Conservation (phyloP, 805 yeast species). For the Saturnispora besseyi region DNA sequence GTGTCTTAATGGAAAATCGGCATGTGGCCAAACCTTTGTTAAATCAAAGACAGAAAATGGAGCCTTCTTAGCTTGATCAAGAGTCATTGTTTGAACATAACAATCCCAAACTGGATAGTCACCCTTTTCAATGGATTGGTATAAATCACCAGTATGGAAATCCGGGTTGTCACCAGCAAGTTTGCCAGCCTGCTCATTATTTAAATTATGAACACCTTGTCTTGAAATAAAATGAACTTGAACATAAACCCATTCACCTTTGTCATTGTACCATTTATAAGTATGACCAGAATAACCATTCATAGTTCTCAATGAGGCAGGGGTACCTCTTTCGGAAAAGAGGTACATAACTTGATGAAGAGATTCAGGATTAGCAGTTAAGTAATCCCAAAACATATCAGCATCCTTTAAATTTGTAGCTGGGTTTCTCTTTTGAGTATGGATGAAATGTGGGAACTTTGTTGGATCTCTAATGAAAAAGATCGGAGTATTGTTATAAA, state of each 20-base stretch:
- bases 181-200: slow-evolving; percentile 58
- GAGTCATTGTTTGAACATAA: slow-evolving; percentile 80
- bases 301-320: slow-evolving; percentile 66
- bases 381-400: slow-evolving; percentile 79
- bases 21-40: slow-evolving; percentile 90
- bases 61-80: slow-evolving; percentile 62
- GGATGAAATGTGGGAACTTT: slow-evolving; percentile 82
- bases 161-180: slow-evolving; percentile 76
- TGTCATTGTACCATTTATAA: slow-evolving; percentile 67
- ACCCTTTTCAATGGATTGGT: slow-evolving; percentile 68
- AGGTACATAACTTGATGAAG: slow-evolving; percentile 65
- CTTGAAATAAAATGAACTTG: slow-evolving; percentile 67
- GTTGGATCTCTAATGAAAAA: slow-evolving; percentile 79
- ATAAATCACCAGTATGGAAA: slow-evolving; percentile 70
- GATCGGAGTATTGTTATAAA: slow-evolving; percentile 78
- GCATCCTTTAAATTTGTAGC: slow-evolving; percentile 73
- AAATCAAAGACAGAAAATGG: slow-evolving; percentile 82
- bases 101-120: slow-evolving; percentile 79
- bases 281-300: slow-evolving; percentile 82
- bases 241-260: slow-evolving; percentile 71
- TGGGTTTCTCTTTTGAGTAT: slow-evolving; percentile 83
- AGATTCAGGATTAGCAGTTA: slow-evolving; percentile 64
- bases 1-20: slow-evolving; percentile 75
- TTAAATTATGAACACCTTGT: slow-evolving; percentile 43
- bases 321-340: slow-evolving; percentile 79